These are phyloP conservation scores for Chionographis japonica DNA, from an alignment of 106 monocot species.

Conservation along the genomic window DNA sequence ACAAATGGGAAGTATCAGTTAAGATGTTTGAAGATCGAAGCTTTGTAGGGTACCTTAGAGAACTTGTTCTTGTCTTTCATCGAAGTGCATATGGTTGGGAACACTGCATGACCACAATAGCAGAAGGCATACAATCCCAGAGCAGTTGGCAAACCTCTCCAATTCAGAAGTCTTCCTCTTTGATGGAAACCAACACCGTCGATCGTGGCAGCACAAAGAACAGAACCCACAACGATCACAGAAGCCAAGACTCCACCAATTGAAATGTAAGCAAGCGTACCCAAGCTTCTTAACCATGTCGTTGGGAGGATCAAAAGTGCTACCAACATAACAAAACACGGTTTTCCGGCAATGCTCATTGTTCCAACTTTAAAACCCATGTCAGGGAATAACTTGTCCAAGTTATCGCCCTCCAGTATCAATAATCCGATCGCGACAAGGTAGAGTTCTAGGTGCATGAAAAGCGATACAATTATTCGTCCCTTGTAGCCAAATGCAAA, in stretches of 20 bases:
- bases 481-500: conserved; percentile 28
- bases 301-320: conserved; percentile 24
- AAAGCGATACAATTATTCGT: conserved; percentile 8
- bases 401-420: conserved; percentile 34
- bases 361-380: conserved; percentile 1
- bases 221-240: conserved; percentile 15
- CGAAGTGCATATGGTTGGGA: conserved; percentile 24
- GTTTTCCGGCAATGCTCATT: conserved; percentile 17
- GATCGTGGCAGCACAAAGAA: conserved; percentile 16
- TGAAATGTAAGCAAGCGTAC: conserved; percentile 24
- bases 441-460: conserved; percentile 31
- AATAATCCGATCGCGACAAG: conserved; percentile 29
- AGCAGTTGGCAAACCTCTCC: conserved; percentile 21
- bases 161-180: conserved; percentile 9
- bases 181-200: conserved; percentile 22
- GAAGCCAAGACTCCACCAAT: conserved; percentile 31
- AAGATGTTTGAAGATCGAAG: neutral
- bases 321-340: conserved; percentile 13
- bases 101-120: conserved; percentile 36
- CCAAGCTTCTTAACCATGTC: conserved; percentile 23
- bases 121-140: conserved; percentile 29
- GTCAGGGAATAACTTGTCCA: conserved; percentile 30
- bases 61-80: conserved; percentile 27
- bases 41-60: conserved; percentile 15
- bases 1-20: neutral